These are phyloP conservation scores for Rhamnella rubrinervis DNA, from an alignment of 331 rosid genomes.

Conservation along the genomic window DNA sequence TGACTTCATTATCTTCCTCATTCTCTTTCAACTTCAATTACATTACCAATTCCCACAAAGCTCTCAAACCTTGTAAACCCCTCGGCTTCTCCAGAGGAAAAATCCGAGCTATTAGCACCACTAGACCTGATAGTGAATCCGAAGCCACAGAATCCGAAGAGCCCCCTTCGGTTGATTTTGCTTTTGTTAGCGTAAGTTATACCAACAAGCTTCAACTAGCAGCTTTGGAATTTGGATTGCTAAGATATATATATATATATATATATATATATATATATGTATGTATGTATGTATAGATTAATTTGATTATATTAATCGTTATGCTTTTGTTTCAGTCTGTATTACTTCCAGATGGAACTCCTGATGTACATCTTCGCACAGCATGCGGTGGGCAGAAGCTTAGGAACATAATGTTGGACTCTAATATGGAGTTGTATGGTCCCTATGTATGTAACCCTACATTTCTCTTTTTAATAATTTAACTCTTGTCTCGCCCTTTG, in stretches of 20 bases:
- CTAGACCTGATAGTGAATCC: conserved; percentile 45
- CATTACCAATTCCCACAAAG: conserved; percentile 33
- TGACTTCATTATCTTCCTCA: conserved; percentile 43
- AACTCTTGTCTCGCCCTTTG: conserved; percentile 1
- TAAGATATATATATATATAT: background rate
- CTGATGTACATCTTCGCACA: conserved; percentile 70
- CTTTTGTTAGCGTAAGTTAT: conserved; percentile 68
- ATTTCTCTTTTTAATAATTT: background rate
- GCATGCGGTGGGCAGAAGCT: conserved; percentile 90
- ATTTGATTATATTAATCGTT: background rate
- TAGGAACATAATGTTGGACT: conserved; percentile 72
- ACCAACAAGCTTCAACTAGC: background rate
- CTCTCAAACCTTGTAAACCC: conserved; percentile 32
- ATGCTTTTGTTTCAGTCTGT: conserved; percentile 50
- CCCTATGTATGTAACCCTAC: conserved; percentile 58
- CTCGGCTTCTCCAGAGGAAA: conserved; percentile 32
- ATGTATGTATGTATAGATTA: background rate
- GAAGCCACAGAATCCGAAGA: conserved; percentile 43
- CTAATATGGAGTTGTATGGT: conserved; percentile 76
- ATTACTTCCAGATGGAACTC: conserved; percentile 86
- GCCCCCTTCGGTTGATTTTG: conserved; percentile 58
- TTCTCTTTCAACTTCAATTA: conserved; percentile 32
- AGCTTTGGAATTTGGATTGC: background rate
- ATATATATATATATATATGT: background rate
- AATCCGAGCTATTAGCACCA: conserved; percentile 60